phyloP scores from a whole-genome alignment of 2,329 filamentous ascomycete species.

The Diaporthe velutina region DNA sequence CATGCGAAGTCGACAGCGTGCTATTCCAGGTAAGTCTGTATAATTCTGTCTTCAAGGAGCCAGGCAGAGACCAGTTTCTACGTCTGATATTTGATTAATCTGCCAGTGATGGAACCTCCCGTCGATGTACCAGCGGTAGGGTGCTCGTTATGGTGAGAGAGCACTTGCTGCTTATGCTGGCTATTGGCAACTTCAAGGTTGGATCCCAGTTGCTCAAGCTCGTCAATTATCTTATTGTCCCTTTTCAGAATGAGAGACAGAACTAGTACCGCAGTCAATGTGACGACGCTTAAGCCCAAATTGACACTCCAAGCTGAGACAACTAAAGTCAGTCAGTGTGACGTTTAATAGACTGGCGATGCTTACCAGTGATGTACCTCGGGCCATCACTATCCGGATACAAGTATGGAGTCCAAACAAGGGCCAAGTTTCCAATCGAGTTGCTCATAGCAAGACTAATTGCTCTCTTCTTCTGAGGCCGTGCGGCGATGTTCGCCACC shows the following conservation, averaged over 20 bases:
- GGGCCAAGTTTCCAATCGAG: background rate
- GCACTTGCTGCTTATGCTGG: background rate
- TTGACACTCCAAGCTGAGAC: slow-evolving; percentile 5
- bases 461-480: slow-evolving; percentile 1
- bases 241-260: background rate
- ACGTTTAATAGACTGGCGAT: background rate
- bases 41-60: background rate
- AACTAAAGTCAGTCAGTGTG: background rate
- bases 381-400: background rate
- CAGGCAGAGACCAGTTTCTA: background rate
- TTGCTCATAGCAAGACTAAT: background rate
- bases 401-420: background rate
- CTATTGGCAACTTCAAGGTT: background rate
- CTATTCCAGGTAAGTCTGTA: background rate
- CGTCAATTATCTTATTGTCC: background rate
- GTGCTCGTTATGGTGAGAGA: background rate
- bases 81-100: background rate
- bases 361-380: slow-evolving; percentile 5
- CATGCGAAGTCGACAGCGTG: too few species aligned
- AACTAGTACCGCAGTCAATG: background rate
- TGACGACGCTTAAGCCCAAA: background rate
- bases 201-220: background rate
- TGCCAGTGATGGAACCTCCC: background rate
- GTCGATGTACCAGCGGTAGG: background rate
- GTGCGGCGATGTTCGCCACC: background rate